Base-by-base conservation (phyloP, 306 rosid genomes). In the Lathyrus aphaca region DNA sequence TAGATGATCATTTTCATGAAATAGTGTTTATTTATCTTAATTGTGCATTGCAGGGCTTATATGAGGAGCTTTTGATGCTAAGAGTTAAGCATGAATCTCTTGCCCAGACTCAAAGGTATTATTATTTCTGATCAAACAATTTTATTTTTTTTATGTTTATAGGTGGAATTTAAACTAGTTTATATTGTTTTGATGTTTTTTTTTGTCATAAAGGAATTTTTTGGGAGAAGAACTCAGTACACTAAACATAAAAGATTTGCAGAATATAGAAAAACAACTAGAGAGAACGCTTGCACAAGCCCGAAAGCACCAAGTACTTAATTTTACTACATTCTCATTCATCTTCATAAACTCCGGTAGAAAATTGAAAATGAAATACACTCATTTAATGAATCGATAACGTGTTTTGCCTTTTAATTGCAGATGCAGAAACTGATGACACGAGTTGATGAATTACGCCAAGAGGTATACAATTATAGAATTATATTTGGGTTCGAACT, bases 161-260 rank as follows among this genome's bases (percentile, higher is more conserved):
- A 30, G 42, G 29, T 44, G 68, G 46, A 46, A 7, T 7, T 35
- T 7, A 35, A 17, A 12, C 55, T 59, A 67, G 25, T 49, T 58
- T 56, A 66, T 27, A 5, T 8, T 16, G n/a, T 18, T 48, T 10
- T 3, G 15, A 14, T 57, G 10, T 57, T 19, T 70, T n/a, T n/a
- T 3, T 53, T 59, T 35, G 18, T 60, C 39, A 69, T 69, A 38
- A 68, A 92, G 97, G 87, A 80, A 86, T 68, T 68, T 81, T 61
- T 68, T 54, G 14, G 97, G 97, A 76, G 95, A 92, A 81, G 89
- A 92, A 75, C 88, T 92, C 19, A 87, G 80, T 32, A 39, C 80
- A 16, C 90, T 89, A 64, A 66, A 48, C 66, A 40, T 84, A 63
- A 89, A 85, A 53, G 95, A 92, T 63, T 69, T 89, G 87, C 76